Conservation (phyloP, 2,329 filamentous ascomycete species). For the Colletotrichum agaves region DNA sequence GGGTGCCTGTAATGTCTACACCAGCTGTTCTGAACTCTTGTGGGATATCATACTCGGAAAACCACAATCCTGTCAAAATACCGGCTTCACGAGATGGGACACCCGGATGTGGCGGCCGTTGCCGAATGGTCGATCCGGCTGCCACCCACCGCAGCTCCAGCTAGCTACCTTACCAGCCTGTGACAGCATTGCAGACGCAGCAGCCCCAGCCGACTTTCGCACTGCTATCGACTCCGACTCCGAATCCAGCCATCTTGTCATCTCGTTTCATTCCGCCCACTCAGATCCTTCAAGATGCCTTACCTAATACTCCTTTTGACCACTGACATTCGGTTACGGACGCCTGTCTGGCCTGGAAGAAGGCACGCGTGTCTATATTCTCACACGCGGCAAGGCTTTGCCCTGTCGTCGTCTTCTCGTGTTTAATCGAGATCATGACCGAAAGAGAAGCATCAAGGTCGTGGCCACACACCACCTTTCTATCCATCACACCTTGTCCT, state of each 20-base stretch:
- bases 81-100: constrained; percentile 23
- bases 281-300: not conserved
- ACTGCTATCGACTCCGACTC: not conserved
- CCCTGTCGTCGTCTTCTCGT: constrained; percentile 11
- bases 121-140: constrained; percentile 33
- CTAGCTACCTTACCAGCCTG: not conserved
- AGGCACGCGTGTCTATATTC: constrained; percentile 21
- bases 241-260: not conserved
- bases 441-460: not conserved
- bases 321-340: constrained; percentile 13
- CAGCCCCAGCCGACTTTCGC: constrained; percentile 17
- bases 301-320: constrained; percentile 2
- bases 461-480: constrained; percentile 24
- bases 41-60: not conserved
- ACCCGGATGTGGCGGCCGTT: constrained; percentile 23
- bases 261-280: constrained; percentile 9
- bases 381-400: constrained; percentile 22
- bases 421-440: constrained; percentile 35
- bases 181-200: not conserved
- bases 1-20: not conserved
- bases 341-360: constrained; percentile 14
- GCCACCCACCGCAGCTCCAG: constrained; percentile 9
- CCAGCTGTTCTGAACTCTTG: too few relatives aligned
- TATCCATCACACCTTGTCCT: constrained; percentile 24
- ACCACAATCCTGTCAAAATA: not conserved